phyloP scores from a whole-genome alignment of 2,329 filamentous ascomycete species.

The Coleophoma cylindrospora region DNA sequence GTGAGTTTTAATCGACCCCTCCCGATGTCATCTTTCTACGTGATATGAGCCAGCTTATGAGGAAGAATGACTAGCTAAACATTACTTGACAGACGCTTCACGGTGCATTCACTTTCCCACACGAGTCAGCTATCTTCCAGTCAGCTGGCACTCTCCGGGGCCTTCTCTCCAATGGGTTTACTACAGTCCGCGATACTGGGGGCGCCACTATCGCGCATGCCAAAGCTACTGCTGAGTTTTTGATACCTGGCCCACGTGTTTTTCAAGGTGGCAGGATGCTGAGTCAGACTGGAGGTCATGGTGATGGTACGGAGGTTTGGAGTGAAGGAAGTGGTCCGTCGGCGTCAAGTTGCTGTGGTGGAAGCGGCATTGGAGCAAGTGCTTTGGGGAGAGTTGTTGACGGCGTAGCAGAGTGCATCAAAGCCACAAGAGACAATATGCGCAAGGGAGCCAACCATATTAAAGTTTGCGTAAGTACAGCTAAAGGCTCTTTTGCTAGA shows the following conservation, averaged over 20 bases:
- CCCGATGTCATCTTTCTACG: no score
- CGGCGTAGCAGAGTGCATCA: conserved; percentile 49
- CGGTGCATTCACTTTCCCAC: background rate
- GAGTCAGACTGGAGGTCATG: conserved; percentile 54
- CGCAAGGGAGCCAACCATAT: conserved; percentile 53
- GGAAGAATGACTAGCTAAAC: no score
- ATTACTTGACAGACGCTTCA: background rate
- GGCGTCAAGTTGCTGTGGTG: conserved; percentile 39
- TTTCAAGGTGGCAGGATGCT: conserved; percentile 50
- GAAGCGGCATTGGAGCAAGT: conserved; percentile 23
- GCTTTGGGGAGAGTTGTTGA: conserved; percentile 42
- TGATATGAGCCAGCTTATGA: no score
- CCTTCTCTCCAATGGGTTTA: conserved; percentile 40
- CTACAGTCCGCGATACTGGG: conserved; percentile 51
- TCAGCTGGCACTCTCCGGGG: background rate
- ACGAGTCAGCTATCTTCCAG: background rate
- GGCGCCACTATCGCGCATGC: conserved; percentile 51
- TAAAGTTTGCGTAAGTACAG: conserved; percentile 37
- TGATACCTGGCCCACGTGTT: conserved; percentile 48
- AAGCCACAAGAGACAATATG: conserved; percentile 47
- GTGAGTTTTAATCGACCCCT: background rate
- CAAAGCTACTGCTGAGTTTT: conserved; percentile 48
- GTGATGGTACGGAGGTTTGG: conserved; percentile 29
- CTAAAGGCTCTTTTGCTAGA: no score
- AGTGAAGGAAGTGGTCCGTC: conserved; percentile 26